Evolutionary conservation across 2,329 filamentous ascomycete genomes (phyloP), one percentile per base, ranked within the genome.

Genomic region (Raffaelea albimanens): DNA sequence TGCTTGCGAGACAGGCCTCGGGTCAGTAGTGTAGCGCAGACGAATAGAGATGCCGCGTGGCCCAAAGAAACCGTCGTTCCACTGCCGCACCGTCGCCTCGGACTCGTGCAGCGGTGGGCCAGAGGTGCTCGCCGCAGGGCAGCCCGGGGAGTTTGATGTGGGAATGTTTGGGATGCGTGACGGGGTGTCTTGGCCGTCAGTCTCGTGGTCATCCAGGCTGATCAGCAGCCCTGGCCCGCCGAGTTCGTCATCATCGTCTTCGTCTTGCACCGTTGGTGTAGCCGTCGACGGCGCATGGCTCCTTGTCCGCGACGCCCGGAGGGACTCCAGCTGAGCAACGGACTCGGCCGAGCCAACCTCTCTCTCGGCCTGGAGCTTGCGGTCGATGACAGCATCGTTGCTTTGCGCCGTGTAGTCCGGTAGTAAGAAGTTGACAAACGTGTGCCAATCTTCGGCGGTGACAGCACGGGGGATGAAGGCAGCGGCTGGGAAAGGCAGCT

Each of bases 21-120:
- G 51, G 18, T 52, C 56, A 7, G 25, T 7, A 7, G 25, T 29
- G 10, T 55, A 53, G 4, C 59, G 51, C 4, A 71, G 55, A 1
- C 56, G 59, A 38, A 80, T 64, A 2, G 55, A 59, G 10, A 80
- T 60, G 14, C 70, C 70, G 11, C 76, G 63, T 2, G 72, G 73
- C 1, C 55, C 60, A 49, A 80, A 81, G 59, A 80, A 80, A 4
- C 69, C 68, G 3, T 68, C 64, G 53, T 81, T 80, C 76, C 77
- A 81, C 54, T 78, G 71, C 41, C 63, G 57, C 2, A 76, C 63
- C 0, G 70, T 71, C 40, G 22, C 41, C 13, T 29, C 25, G 13
- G 25, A 29, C 25, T 29, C 25, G 25, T 29, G 25, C 25, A 29
- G 25, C 13, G 25, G 25, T 7, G 7, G 25, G 25, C 25, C 25